Evolutionary conservation across 163 green algal species (phyloP), one percentile per base, ranked within the genome.

Genomic region (Scenedesmus sp.): DNA sequence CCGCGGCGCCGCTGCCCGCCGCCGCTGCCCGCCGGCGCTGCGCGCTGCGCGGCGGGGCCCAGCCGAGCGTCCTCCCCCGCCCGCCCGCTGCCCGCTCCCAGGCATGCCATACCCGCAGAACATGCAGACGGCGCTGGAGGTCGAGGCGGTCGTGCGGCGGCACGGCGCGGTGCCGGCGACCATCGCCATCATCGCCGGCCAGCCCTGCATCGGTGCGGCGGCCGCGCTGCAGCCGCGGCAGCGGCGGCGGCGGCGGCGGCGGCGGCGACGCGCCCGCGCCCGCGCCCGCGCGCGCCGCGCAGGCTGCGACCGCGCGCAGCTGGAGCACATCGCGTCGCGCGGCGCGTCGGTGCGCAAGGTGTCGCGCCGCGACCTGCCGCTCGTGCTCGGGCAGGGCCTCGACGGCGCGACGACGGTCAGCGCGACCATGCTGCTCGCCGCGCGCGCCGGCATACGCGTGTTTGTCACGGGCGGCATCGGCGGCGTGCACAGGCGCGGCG

Each of bases 341-440:
- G 91, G 87, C 39, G 56, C 60, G 24, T 29, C n/a, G 18, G 89
- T 96, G 75, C 63, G 77, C 20, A 97, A 97, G 78, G 89, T 92
- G 3, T 95, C 91, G 0, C 83, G 92, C 9, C 78, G 93, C 4
- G 93, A 97, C 81, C 78, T 97, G 29, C 82, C 92, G 0, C 66
- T 85, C 28, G 90, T 93, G 18, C 81, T 96, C 26, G 88, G 92
- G 0, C 77, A 64, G 20, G 36, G 80, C 5, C 10, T 89, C 28
- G 92, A 97, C 62, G 96, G 95, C 0, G 93, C 95, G 4, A 99
- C 96, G 10, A 99, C 96, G 2, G 96, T 99, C n/a, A 95, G 93
- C 0, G 91, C 92, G 18, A 99, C 96, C 7, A 96, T 97, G 90
- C 80, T 98, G 56, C 89, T 99, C 34, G 96, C 96, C 5, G 70